Evolutionary conservation across 2,329 filamentous ascomycete species (phyloP).

Genomic region (Claviceps sp.): DNA sequence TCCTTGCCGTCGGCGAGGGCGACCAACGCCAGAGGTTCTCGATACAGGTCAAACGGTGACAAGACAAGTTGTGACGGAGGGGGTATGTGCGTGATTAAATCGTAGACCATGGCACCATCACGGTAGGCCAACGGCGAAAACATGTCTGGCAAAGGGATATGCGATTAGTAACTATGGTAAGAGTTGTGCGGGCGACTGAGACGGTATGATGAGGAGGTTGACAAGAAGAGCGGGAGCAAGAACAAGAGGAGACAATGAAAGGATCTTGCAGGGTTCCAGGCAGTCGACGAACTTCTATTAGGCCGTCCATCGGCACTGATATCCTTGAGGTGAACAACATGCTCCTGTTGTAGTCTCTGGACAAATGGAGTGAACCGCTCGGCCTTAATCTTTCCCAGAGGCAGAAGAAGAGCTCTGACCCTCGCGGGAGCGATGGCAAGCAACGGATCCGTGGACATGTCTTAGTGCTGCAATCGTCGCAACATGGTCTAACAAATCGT

Average conservation of each 20-base stretch:
- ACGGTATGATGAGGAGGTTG: background rate
- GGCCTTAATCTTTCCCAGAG: constrained; percentile 72
- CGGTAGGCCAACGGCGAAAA: constrained; percentile 87
- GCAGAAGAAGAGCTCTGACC: constrained; percentile 76
- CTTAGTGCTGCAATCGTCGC: constrained; percentile 32
- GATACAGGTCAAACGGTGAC: constrained; percentile 80
- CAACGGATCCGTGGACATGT: constrained; percentile 77
- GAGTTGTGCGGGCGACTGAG: background rate
- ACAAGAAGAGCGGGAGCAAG: background rate
- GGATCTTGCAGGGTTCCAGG: background rate
- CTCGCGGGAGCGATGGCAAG: constrained; percentile 84
- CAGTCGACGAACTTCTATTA: constrained; percentile 52
- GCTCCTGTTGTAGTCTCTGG: constrained; percentile 61
- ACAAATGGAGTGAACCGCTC: constrained; percentile 70
- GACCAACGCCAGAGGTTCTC: constrained; percentile 71
- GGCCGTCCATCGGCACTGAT: constrained; percentile 74
- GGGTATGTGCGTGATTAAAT: constrained; percentile 67
- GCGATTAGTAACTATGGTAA: constrained; percentile 9
- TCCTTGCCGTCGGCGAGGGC: constrained; percentile 74
- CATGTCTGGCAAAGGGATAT: constrained; percentile 50
- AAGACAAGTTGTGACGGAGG: constrained; percentile 67
- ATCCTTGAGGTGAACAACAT: constrained; percentile 73
- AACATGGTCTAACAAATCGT: constrained; percentile 16
- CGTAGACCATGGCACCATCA: constrained; percentile 74
- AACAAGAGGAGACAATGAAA: background rate